Evolutionary conservation across 768 basidiomycete species (phyloP).

Genomic region (Chiua virens): DNA sequence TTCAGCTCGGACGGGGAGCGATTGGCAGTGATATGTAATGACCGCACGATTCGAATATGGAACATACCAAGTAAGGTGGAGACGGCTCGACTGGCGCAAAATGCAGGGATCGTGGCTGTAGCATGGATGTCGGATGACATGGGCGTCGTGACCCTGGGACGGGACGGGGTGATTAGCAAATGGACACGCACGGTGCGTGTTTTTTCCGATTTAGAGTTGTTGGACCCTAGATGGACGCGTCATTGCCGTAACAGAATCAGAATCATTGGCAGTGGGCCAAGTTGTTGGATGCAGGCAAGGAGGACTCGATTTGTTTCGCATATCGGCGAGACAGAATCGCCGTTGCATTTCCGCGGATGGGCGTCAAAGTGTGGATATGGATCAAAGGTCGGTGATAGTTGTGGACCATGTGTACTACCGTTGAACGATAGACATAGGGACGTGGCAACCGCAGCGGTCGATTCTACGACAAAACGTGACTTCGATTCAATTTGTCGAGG

Average conservation of each 20-base stretch:
- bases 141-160: conserved; percentile 56
- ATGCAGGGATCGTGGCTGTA: conserved; percentile 46
- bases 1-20: conserved; percentile 54
- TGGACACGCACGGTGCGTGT: conserved; percentile 57
- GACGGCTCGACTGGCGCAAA: conserved; percentile 56
- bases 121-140: conserved; percentile 61
- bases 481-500: conserved; percentile 60
- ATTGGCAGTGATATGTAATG: conserved; percentile 61
- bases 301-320: conserved; percentile 52
- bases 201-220: neutral
- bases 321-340: conserved; percentile 59
- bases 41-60: conserved; percentile 67
- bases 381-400: conserved; percentile 43
- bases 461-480: conserved; percentile 66
- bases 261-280: conserved; percentile 59
- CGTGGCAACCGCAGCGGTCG: conserved; percentile 64
- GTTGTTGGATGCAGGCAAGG: conserved; percentile 49
- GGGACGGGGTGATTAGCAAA: conserved; percentile 56
- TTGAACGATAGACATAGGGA: conserved; percentile 38
- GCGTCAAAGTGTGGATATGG: conserved; percentile 67
- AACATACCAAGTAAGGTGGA: conserved; percentile 47
- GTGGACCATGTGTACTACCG: neutral
- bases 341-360: conserved; percentile 55
- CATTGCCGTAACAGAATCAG: conserved; percentile 33
- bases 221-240: neutral